phyloP scores from a whole-genome alignment of 345 rosid species.

The Hypericum androsaemum region DNA sequence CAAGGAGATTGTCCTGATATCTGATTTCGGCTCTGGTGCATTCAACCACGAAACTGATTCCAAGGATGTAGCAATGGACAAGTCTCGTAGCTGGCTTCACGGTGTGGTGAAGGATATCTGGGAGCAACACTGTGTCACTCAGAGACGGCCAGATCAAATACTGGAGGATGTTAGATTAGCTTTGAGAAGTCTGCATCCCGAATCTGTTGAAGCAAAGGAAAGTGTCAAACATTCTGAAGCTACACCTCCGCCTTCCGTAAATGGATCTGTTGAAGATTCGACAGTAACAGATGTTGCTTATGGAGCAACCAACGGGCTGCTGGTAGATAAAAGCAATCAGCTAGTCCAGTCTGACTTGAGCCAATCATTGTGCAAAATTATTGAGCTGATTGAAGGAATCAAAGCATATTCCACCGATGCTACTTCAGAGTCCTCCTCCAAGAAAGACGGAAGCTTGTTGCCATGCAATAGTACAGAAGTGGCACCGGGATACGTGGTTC shows the following conservation, averaged over 20 bases:
- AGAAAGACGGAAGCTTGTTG: constrained; percentile 32
- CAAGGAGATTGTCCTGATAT: constrained; percentile 22
- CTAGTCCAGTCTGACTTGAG: constrained; percentile 32
- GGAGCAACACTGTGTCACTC: constrained; percentile 34
- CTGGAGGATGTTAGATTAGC: constrained; percentile 51
- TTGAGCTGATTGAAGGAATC: constrained; percentile 62
- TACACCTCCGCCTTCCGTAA: constrained; percentile 9
- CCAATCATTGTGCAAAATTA: constrained; percentile 46
- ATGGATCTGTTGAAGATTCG: constrained; percentile 19
- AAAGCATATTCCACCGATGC: constrained; percentile 17
- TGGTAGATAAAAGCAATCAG: constrained; percentile 16
- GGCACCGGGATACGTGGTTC: constrained; percentile 56
- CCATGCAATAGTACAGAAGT: constrained; percentile 35
- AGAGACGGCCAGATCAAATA: constrained; percentile 37
- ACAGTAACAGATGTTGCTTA: constrained; percentile 14
- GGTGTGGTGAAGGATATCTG: constrained; percentile 31
- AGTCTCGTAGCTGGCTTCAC: constrained; percentile 40
- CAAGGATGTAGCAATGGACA: constrained; percentile 9
- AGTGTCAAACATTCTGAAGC: constrained; percentile 8
- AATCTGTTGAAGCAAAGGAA: constrained; percentile 16
- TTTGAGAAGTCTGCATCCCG: constrained; percentile 24
- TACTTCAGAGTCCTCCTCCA: constrained; percentile 17
- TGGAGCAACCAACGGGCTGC: constrained; percentile 10
- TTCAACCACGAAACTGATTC: constrained; percentile 21
- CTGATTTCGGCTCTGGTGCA: constrained; percentile 18